Conservation (phyloP, 2,329 filamentous ascomycete species). For the Neophaeococcomyces mojaviensis region DNA sequence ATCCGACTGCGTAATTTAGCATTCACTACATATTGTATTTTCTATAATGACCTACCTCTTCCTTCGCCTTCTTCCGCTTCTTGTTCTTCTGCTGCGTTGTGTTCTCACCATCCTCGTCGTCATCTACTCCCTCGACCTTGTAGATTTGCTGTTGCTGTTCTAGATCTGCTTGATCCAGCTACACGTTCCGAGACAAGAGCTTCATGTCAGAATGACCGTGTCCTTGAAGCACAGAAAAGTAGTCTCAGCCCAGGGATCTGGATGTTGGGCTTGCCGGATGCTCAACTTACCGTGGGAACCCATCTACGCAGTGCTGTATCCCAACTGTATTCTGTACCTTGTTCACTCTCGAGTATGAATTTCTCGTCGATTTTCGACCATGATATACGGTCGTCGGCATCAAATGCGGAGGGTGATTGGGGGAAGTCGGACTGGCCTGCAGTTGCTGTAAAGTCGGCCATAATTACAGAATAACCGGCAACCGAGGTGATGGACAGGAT, state of each 20-base stretch:
- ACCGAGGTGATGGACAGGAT: no score
- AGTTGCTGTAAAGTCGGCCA: no score
- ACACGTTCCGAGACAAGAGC: constrained; percentile 10
- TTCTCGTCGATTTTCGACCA: constrained; percentile 77
- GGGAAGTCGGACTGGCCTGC: constrained; percentile 35
- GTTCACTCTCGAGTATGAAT: constrained; percentile 75
- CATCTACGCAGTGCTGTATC: constrained; percentile 64
- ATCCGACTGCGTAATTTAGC: constrained; percentile 22
- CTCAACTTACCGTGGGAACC: constrained; percentile 54
- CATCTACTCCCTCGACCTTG: constrained; percentile 52
- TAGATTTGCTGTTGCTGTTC: constrained; percentile 57
- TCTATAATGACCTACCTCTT: constrained; percentile 39
- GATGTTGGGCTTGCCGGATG: constrained; percentile 10
- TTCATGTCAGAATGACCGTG: constrained; percentile 13
- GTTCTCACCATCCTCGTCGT: constrained; percentile 37
- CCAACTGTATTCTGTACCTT: constrained; percentile 80
- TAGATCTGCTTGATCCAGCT: constrained; percentile 54
- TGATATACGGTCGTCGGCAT: constrained; percentile 71
- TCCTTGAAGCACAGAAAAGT: constrained; percentile 1
- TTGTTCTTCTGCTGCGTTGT: constrained; percentile 45
- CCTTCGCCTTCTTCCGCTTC: constrained; percentile 45
- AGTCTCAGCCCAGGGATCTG: constrained; percentile 9
- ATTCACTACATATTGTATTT: constrained; percentile 35
- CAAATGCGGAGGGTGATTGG: constrained; percentile 59
- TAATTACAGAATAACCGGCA: no score